Evolutionary conservation across 441 rosid genomes (phyloP).

Genomic region (Manihot esculenta): DNA sequence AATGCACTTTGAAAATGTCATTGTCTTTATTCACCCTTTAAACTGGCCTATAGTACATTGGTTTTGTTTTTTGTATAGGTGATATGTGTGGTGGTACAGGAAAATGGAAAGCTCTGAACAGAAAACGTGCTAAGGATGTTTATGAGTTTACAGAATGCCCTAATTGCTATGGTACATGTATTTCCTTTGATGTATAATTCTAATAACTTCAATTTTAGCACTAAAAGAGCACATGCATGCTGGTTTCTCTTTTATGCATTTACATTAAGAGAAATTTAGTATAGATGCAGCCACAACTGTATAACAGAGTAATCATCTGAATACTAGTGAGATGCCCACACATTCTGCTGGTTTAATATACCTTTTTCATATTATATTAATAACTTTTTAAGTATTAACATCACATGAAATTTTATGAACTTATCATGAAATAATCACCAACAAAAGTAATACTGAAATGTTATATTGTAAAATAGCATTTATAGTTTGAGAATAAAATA

Average conservation of each 20-base stretch:
- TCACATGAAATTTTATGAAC: too few species aligned
- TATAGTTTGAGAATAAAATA: too few species aligned
- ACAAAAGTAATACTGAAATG: too few species aligned
- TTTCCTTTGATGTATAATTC: not conserved
- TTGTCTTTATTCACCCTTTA: not conserved
- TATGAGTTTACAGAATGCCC: constrained; percentile 82
- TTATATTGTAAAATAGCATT: too few species aligned
- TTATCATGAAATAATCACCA: too few species aligned
- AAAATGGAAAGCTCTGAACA: constrained; percentile 95
- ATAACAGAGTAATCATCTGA: not conserved
- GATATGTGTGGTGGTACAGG: constrained; percentile 99
- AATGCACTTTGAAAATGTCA: not conserved
- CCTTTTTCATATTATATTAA: too few species aligned
- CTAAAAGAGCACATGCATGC: not conserved
- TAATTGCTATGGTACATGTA: constrained; percentile 61
- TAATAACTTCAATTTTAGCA: constrained; percentile 1
- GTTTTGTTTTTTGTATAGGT: constrained; percentile 48
- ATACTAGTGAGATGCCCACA: too few species aligned
- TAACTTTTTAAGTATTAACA: too few species aligned
- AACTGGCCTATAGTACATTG: constrained; percentile 12
- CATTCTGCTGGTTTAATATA: too few species aligned
- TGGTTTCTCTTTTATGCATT: not conserved
- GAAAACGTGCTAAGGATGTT: constrained; percentile 93
- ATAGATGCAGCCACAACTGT: not conserved
- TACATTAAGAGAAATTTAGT: not conserved